Conservation (phyloP, 2,329 filamentous ascomycete species). For the Pseudogymnoascus sp. region DNA sequence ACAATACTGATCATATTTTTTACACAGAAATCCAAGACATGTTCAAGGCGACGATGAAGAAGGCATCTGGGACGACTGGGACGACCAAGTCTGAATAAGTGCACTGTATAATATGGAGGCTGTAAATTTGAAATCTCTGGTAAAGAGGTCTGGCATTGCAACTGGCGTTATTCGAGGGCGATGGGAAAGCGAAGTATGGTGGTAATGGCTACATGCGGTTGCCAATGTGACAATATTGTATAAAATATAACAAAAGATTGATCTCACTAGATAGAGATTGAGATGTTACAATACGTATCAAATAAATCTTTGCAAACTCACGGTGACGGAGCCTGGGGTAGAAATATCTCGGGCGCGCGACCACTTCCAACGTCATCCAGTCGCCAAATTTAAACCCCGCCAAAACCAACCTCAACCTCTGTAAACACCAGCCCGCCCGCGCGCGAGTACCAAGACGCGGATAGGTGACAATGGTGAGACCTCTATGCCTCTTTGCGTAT, state of each 20-base stretch:
- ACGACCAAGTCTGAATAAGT: conserved; percentile 7
- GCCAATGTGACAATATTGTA: conserved; percentile 7
- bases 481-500: conserved; percentile 9
- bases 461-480: conserved; percentile 26
- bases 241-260: background rate
- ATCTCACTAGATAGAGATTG: conserved; percentile 5
- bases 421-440: conserved; percentile 2
- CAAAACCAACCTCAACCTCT: conserved; percentile 1
- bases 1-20: conserved; percentile 15
- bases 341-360: background rate
- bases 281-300: conserved; percentile 3
- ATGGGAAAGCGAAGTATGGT: conserved; percentile 8
- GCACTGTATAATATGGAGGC: conserved; percentile 4
- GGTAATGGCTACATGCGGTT: background rate
- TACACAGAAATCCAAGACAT: conserved; percentile 26
- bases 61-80: conserved; percentile 4
- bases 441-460: conserved; percentile 8
- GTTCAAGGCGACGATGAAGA: conserved; percentile 19
- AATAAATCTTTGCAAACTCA: background rate
- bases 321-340: background rate
- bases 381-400: conserved; percentile 8
- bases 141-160: conserved; percentile 8
- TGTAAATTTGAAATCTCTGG: conserved; percentile 5
- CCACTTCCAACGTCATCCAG: background rate
- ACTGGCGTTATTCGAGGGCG: conserved; percentile 8